These are phyloP conservation scores for Cochlearia excelsa DNA, from an alignment of 345 rosid genomes.

Conservation along the genomic window DNA sequence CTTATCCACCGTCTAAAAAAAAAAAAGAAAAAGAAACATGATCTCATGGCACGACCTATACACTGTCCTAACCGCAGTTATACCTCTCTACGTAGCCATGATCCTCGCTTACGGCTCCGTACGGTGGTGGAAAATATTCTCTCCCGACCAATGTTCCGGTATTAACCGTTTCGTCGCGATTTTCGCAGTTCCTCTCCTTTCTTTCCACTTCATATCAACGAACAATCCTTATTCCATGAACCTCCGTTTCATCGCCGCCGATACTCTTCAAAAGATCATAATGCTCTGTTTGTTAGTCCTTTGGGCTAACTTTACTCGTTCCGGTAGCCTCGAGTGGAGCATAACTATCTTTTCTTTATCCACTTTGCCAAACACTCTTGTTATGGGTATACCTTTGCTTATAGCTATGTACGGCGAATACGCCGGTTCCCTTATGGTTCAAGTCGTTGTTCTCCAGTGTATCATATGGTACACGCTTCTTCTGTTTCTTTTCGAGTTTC, in stretches of 20 bases:
- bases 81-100: conserved; percentile 97
- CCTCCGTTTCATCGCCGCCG: conserved; percentile 87
- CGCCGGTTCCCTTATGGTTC: conserved; percentile 91
- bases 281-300: conserved; percentile 54
- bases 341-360: conserved; percentile 90
- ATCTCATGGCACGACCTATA: conserved; percentile 74
- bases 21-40: conserved; percentile 40
- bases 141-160: conserved; percentile 96
- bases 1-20: background rate
- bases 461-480: conserved; percentile 97
- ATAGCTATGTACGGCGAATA: conserved; percentile 82
- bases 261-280: conserved; percentile 76
- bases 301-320: conserved; percentile 61
- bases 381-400: conserved; percentile 95
- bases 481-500: conserved; percentile 82
- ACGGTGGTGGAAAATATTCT: conserved; percentile 96
- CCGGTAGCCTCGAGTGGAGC: conserved; percentile 89
- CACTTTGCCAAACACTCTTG: conserved; percentile 87
- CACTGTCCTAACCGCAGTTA: conserved; percentile 83
- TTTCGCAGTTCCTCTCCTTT: conserved; percentile 90
- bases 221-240: conserved; percentile 89
- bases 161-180: conserved; percentile 94
- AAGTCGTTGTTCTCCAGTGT: conserved; percentile 89
- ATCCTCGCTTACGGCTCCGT: conserved; percentile 94
- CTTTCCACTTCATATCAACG: conserved; percentile 91